Evolutionary conservation across 495 filamentous ascomycete species (phyloP), one percentile per base, ranked within the genome.

Genomic region (Cryomyces antarcticus): DNA sequence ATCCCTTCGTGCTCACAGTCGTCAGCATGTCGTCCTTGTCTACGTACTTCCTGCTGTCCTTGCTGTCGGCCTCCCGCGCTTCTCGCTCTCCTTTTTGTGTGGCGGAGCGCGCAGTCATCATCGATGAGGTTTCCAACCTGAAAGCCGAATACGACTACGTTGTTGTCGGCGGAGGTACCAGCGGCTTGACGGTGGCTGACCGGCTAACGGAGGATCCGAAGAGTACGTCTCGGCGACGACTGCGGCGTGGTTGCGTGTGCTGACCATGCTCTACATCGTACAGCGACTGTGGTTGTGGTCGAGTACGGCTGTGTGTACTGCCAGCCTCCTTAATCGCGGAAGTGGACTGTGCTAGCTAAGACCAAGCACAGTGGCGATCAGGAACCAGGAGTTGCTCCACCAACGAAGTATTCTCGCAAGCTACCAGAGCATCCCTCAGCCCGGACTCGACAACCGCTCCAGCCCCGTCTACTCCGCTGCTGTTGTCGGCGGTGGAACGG

Each of bases 401-500:
- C n/a, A n/a, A n/a, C n/a, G n/a, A n/a, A n/a, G n/a, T n/a, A n/a
- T n/a, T n/a, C n/a, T n/a, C n/a, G n/a, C n/a, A n/a, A n/a, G n/a
- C n/a, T n/a, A n/a, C n/a, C n/a, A n/a, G n/a, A 49, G 51, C 30
- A 43, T 52, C 4, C 56, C 59, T 10, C 60, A 67, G 41, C 41
- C 41, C 17, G 60, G 58, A 17, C 62, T 72, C 4, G 60, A 67
- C 38, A 55, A 57, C 12, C 44, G 49, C 10, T 46, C 58, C 0
- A 56, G 58, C 3, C 45, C 46, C 5, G 61, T 65, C 17, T 51
- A 51, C 9, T 55, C 58, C 28, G 64, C 31, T 7, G 65, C 5
- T 59, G 65, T 53, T 38, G 55, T 66, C 6, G 66, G 68, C 5
- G 67, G 52, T 24, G 44, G 46, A 13, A 50, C 47, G 11, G 30